Evolutionary conservation across 176 grass and related monocot species (phyloP).

Genomic region (Rhipidocladum racemiflorum): DNA sequence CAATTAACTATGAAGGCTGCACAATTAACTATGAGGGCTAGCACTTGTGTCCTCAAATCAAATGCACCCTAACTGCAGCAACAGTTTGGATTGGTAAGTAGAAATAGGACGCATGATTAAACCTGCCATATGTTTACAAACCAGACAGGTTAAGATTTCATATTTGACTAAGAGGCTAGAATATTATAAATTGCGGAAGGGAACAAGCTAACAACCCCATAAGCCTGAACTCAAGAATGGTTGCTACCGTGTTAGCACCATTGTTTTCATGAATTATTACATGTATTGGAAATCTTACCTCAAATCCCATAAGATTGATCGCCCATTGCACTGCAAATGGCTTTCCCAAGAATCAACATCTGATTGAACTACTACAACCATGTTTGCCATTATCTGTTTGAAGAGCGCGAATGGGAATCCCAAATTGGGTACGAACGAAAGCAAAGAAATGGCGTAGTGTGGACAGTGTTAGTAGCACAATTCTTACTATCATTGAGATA

Average conservation of each 20-base stretch:
- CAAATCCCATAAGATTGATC: conserved; percentile 77
- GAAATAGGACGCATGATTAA: background rate
- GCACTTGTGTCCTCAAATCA: background rate
- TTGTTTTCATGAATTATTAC: background rate
- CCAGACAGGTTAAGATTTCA: background rate
- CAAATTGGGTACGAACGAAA: too few species aligned
- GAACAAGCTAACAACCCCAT: background rate
- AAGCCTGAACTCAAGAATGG: background rate
- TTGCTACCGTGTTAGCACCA: background rate
- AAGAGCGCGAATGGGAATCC: too few species aligned
- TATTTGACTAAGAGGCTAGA: background rate
- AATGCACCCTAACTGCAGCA: background rate
- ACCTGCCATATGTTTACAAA: background rate
- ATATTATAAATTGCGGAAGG: background rate
- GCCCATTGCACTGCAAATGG: conserved; percentile 93
- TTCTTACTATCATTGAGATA: too few species aligned
- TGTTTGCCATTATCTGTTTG: too few species aligned
- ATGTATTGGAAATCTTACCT: conserved; percentile 45
- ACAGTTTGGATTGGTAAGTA: background rate
- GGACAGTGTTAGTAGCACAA: too few species aligned
- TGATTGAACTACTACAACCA: too few species aligned
- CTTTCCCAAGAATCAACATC: conserved; percentile 97
- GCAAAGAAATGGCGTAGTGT: too few species aligned
- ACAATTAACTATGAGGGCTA: too few species aligned
- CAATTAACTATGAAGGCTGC: background rate